Evolutionary conservation across 2,329 filamentous ascomycete species (phyloP), one percentile per base, ranked within the genome.

Genomic region (Karstenula rhodostoma): DNA sequence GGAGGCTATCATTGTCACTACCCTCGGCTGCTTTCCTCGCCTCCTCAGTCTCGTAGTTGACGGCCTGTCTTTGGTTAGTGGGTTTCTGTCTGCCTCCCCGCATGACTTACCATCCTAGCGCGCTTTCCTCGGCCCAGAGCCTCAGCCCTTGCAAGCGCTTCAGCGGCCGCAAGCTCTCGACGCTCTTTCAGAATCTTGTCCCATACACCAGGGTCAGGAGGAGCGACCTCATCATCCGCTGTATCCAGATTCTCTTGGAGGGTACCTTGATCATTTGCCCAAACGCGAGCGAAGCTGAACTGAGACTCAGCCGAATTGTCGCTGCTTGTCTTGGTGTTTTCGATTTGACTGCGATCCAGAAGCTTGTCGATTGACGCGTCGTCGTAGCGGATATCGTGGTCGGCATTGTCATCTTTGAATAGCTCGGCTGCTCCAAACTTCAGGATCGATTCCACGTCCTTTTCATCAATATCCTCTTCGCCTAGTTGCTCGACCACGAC

Each of bases 401-500:
- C 87, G 46, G 86, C 82, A 59, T 89, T 84, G 56, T 90, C 86
- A 27, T 95, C 91, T 51, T 89, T 86, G 74, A 99, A 98, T 3
- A 99, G 81, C 12, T 94, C 91, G 60, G 91, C 88, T 0, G 94
- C 94, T 56, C 95, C 95, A 72, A 96, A 91, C 66, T 90, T 90
- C 42, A 99, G 84, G 61, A 98, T 94, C 0, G 91, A 92, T 69
- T 96, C 93, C 4, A 98, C 80, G 71, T 98, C 93, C 61, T 90
- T 85, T 8, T 89, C 88, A 9, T 87, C 88, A 40, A 94, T 87
- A 48, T 95, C 90, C n/a, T 94, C 89, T 2, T 88, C 87, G 59
- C 94, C 92, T 87, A 99, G 93, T 56, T 88, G 90, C 74, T 98
- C 94, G 61, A 99, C 97, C 22, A 99, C 85, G 1, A 95, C 91